phyloP scores from a whole-genome alignment of 1,284 basidiomycete species.

The Cryptococcus sp. region DNA sequence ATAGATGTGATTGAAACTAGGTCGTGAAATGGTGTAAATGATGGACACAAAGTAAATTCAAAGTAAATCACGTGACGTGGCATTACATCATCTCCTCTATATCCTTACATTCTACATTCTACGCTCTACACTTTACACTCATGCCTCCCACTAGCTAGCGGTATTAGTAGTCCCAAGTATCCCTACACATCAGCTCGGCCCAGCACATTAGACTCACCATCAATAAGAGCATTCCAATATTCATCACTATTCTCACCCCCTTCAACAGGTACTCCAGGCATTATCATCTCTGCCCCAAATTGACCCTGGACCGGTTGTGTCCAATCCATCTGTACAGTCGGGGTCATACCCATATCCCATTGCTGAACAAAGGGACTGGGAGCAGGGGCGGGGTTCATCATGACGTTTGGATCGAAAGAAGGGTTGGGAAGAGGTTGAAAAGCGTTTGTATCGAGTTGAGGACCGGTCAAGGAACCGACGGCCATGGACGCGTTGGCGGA shows the following conservation, averaged over 20 bases:
- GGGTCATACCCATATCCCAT: constrained; percentile 1
- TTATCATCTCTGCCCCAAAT: constrained; percentile 12
- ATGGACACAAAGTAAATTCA: too few relatives aligned
- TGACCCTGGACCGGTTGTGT: constrained; percentile 4
- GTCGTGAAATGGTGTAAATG: too few relatives aligned
- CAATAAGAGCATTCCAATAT: constrained; percentile 49
- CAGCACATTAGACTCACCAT: constrained; percentile 30
- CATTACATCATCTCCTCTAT: too few relatives aligned
- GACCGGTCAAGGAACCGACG: constrained; percentile 28
- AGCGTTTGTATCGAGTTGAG: constrained; percentile 2
- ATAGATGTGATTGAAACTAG: too few relatives aligned
- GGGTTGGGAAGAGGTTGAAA: constrained; percentile 10
- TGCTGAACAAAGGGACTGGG: background rate
- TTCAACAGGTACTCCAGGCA: constrained; percentile 1
- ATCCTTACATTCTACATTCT: too few relatives aligned
- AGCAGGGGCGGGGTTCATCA: background rate
- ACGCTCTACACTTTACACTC: too few relatives aligned
- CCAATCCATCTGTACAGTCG: constrained; percentile 1
- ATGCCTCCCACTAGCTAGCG: too few relatives aligned
- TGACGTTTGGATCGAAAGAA: background rate
- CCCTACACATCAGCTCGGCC: constrained; percentile 8
- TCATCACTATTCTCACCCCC: constrained; percentile 40
- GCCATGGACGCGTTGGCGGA: constrained; percentile 40
- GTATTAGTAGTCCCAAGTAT: constrained; percentile 20
- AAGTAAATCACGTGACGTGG: too few relatives aligned